These are phyloP conservation scores for Tothia fuscella DNA, from an alignment of 2,329 filamentous ascomycete species.

Conservation along the genomic window DNA sequence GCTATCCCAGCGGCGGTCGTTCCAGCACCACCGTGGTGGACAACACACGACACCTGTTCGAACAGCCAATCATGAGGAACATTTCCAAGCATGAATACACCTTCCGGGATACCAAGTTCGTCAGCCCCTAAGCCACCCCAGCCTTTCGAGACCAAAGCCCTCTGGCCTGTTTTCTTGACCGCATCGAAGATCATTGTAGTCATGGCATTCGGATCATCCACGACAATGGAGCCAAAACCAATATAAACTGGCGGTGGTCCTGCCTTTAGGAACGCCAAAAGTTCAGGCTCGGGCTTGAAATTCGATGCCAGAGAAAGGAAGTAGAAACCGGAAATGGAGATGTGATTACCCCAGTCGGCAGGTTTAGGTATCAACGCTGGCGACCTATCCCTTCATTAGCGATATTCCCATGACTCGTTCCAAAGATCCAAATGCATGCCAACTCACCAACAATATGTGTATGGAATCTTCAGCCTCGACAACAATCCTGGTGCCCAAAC, in stretches of 20 bases:
- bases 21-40: constrained; percentile 79
- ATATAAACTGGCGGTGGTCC: constrained; percentile 27
- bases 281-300: constrained; percentile 26
- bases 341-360: constrained; percentile 23
- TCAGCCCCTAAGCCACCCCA: constrained; percentile 70
- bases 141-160: constrained; percentile 74
- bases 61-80: constrained; percentile 87
- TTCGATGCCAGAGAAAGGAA: constrained; percentile 28
- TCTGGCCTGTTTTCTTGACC: constrained; percentile 46
- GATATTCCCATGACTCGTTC: not conserved
- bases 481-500: constrained; percentile 12
- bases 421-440: not conserved
- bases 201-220: constrained; percentile 31
- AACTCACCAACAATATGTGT: constrained; percentile 13
- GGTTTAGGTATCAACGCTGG: constrained; percentile 13
- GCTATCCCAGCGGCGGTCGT: constrained; percentile 81
- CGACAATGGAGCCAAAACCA: constrained; percentile 31
- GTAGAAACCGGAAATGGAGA: constrained; percentile 29
- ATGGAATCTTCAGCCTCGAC: constrained; percentile 11
- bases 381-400: constrained; percentile 2
- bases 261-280: constrained; percentile 26
- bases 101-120: constrained; percentile 45
- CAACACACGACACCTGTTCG: constrained; percentile 64
- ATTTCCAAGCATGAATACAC: constrained; percentile 74
- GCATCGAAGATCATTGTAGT: constrained; percentile 31